Conservation (phyloP, 768 basidiomycete genomes). For the Trichaptum fuscoviolaceum region DNA sequence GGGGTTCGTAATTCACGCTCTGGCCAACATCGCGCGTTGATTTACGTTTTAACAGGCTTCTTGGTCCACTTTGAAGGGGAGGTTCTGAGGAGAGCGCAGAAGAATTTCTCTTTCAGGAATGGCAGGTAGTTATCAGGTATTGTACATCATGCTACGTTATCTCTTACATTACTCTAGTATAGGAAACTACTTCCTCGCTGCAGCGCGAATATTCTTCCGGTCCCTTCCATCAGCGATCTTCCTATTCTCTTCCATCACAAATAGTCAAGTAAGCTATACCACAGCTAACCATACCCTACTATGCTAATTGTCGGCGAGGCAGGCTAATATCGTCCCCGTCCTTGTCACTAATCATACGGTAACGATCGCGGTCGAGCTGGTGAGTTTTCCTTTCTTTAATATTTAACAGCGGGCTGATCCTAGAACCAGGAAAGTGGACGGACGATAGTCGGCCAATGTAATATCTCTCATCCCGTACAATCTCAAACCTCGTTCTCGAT, state of each 20-base stretch:
- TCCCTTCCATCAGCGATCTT: conserved; percentile 93
- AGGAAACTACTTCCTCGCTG: conserved; percentile 89
- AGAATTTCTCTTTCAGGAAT: conserved; percentile 90
- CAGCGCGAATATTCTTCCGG: conserved; percentile 84
- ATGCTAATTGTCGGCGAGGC: conserved; percentile 12
- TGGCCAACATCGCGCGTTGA: not conserved
- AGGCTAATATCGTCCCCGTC: conserved; percentile 81
- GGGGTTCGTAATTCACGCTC: conserved; percentile 45
- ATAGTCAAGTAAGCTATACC: conserved; percentile 45
- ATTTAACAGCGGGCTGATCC: conserved; percentile 5
- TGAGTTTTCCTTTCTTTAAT: conserved; percentile 23
- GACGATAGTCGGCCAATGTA: conserved; percentile 85
- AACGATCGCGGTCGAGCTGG: conserved; percentile 90
- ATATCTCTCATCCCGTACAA: conserved; percentile 81
- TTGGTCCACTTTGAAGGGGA: conserved; percentile 90
- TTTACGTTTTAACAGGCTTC: conserved; percentile 52
- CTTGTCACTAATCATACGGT: conserved; percentile 93
- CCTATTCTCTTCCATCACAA: conserved; percentile 87
- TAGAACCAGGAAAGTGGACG: conserved; percentile 59
- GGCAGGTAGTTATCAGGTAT: conserved; percentile 57
- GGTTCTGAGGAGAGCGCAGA: conserved; percentile 82
- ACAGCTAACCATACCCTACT: not conserved
- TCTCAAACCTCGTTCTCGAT: conserved; percentile 14
- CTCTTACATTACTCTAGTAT: conserved; percentile 39
- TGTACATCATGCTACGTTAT: conserved; percentile 23